Evolutionary conservation across 2,329 filamentous ascomycete species (phyloP), one percentile per base, ranked within the genome.

Genomic region (Dryadomyces quercivorus): DNA sequence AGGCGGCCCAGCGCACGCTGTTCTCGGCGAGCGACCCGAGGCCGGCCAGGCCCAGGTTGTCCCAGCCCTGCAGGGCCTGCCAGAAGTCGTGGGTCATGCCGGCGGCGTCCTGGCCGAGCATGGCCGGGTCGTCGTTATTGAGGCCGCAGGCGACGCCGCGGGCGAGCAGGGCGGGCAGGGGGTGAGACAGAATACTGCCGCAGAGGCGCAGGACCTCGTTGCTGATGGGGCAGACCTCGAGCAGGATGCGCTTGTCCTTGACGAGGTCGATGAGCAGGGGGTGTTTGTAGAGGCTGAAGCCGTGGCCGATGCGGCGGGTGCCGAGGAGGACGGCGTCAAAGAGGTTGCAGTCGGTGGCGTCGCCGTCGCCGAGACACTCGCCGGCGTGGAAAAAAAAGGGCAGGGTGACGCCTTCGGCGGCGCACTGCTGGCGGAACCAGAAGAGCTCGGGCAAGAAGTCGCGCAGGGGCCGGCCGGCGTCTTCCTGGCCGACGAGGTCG

Each of bases 381-480:
- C 91, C 92, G 0, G 92, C 91, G 66, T 96, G 91, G 72, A 97
- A 94, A 74, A 95, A 95, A 73, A 96, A 95, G 1, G 92, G 92
- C 10, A 98, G 82, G 51, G 89, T 81, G 42, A 96, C 79, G 2
- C 79, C 81, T 63, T 89, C 84, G 64, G 87, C 77, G 0, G 81
- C 79, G 66, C 90, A 96, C 62, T 85, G 81, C 67, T 92, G 91
- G 59, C 84, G 84, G 76, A 97, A 96, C 89, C 89, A 96, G 68
- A 96, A 92, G 0, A 97, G 73, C 63, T 95, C 82, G 0, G 91
- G 90, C 0, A 92, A 77, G 3, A 95, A 71, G 60, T 93, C 86
- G 34, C 78, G 75, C 26, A 96, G 78, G 0, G 89, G 77, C 13
- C 87, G 80, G 1, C 90, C 91, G 1, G 77, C 67, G 64, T 94